Evolutionary conservation across 495 filamentous ascomycete genomes (phyloP).

Genomic region (Daldinia childiae): DNA sequence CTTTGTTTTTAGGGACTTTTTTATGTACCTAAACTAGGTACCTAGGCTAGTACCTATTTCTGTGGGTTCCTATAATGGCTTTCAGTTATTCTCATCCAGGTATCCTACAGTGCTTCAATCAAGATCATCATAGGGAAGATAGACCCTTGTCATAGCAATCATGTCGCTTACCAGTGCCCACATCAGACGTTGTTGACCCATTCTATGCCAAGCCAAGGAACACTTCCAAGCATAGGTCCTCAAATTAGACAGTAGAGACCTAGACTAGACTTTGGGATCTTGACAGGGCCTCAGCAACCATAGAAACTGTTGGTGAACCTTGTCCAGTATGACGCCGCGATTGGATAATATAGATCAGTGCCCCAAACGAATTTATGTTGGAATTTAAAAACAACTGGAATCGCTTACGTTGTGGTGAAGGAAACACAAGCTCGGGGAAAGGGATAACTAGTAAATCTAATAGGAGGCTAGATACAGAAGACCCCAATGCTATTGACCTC

Average conservation of each 20-base stretch:
- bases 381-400: background rate
- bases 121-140: background rate
- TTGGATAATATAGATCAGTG: background rate
- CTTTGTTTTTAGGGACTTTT: background rate
- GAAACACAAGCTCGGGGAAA: background rate
- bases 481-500: too few relatives aligned
- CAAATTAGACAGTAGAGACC: conserved; percentile 1
- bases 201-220: conserved; percentile 2
- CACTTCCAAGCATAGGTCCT: conserved; percentile 4
- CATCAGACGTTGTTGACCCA: background rate
- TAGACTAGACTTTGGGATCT: background rate
- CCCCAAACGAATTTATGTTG: background rate
- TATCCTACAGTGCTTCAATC: background rate
- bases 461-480: background rate
- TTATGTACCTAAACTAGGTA: background rate
- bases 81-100: background rate
- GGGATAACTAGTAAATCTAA: background rate
- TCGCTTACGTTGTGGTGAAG: background rate
- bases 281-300: background rate
- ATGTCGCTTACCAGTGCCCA: background rate
- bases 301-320: background rate
- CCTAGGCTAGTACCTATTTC: background rate
- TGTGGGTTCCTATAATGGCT: background rate
- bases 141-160: background rate
- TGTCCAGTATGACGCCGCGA: background rate